A percentile compares a stretch with the other conserved stretches of the same genome.
phyloP scores from a whole-genome alignment of 2,329 filamentous ascomycete species.

The Penicillium fuscoglaucum region DNA sequence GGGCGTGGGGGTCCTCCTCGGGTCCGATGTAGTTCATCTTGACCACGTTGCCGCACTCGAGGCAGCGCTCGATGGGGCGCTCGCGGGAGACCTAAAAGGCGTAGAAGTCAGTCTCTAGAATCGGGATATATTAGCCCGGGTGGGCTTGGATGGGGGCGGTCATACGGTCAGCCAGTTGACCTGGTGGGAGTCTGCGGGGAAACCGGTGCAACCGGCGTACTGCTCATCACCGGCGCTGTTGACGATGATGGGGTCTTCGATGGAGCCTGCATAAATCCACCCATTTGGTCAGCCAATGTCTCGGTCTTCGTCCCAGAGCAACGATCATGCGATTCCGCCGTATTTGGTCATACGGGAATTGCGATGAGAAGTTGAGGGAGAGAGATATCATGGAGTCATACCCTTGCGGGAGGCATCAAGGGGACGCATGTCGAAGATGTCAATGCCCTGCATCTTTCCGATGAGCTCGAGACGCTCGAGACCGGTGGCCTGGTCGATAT shows the following conservation, averaged over 20 bases:
- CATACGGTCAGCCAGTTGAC: slow-evolving; percentile 88
- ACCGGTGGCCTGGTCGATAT: slow-evolving; percentile 94
- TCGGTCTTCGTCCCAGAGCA: background rate
- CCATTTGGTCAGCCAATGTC: slow-evolving; percentile 12
- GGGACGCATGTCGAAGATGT: slow-evolving; percentile 97
- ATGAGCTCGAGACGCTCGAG: slow-evolving; percentile 97
- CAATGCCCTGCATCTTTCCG: slow-evolving; percentile 98
- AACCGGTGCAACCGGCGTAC: slow-evolving; percentile 94
- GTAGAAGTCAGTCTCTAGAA: slow-evolving; percentile 1
- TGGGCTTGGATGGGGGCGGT: slow-evolving; percentile 4
- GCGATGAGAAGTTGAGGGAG: slow-evolving; percentile 20
- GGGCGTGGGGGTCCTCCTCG: slow-evolving; percentile 67
- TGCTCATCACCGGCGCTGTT: slow-evolving; percentile 94
- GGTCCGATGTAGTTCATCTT: slow-evolving; percentile 97
- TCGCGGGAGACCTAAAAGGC: slow-evolving; percentile 71
- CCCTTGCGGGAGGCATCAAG: slow-evolving; percentile 87
- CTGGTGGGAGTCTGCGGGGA: slow-evolving; percentile 84
- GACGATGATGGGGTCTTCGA: slow-evolving; percentile 87
- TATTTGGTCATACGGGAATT: background rate
- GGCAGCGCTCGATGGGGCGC: slow-evolving; percentile 90
- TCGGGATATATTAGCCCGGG: background rate
- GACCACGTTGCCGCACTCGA: slow-evolving; percentile 93
- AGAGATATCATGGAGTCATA: slow-evolving; percentile 46
- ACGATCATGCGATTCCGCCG: background rate
- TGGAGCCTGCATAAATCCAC: slow-evolving; percentile 62